These are phyloP conservation scores for Balamuthia mandrillaris DNA, from an alignment of 208 protist genomes.

Conservation along the genomic window DNA sequence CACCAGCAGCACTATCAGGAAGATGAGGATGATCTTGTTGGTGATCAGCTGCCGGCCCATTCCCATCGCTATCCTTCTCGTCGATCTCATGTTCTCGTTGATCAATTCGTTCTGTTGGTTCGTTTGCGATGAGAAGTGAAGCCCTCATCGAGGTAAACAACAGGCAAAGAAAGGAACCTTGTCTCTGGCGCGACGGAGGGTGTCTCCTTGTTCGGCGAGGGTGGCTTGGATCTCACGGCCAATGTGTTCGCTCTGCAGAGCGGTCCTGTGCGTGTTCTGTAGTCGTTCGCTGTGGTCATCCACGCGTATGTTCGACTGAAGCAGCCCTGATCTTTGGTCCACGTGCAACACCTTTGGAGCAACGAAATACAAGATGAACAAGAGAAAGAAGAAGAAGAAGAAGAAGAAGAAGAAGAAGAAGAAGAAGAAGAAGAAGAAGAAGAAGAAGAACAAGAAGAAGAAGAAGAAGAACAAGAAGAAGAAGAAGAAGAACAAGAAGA, in stretches of 20 bases:
- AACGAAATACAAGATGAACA: not conserved
- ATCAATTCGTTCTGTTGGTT: too few species aligned
- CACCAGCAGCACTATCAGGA: constrained; percentile 2
- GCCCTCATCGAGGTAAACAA: too few species aligned
- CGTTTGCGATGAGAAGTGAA: too few species aligned
- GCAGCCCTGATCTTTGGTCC: not conserved
- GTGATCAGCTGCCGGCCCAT: constrained; percentile 3
- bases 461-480: not conserved
- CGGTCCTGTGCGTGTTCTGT: not conserved
- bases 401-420: not conserved
- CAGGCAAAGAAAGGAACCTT: too few species aligned
- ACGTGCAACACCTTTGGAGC: not conserved
- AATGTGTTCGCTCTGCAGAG: not conserved
- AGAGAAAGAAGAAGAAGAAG: not conserved
- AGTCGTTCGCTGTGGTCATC: not conserved
- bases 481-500: not conserved
- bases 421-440: not conserved
- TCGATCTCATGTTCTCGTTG: constrained; percentile 19
- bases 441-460: not conserved
- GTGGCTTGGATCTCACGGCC: not conserved
- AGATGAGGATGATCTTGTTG: constrained; percentile 19
- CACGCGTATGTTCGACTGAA: not conserved
- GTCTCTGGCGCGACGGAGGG: not conserved
- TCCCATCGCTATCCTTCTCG: not conserved
- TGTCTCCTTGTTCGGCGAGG: not conserved